Evolutionary conservation across 2,329 filamentous ascomycete species (phyloP), one percentile per base, ranked within the genome.

Genomic region (Aphanoascus verrucosus): DNA sequence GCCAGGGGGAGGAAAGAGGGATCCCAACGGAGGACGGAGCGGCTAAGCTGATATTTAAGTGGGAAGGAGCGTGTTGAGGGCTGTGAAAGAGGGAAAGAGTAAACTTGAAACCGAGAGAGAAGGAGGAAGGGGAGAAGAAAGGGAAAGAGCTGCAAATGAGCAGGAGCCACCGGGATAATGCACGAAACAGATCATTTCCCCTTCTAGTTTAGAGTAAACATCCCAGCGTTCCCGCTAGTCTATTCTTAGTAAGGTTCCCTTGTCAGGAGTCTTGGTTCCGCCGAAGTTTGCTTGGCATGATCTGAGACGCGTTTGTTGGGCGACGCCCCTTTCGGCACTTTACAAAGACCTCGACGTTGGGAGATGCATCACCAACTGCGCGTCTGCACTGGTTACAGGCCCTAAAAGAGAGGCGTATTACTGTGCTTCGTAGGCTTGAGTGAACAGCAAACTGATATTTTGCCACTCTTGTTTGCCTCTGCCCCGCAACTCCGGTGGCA

Each of bases 1-100:
- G 31, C 55, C 46, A 20, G 50, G 47, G 52, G 55, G 52, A 49
- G 23, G 15, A 38, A 28, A 31, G 19, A 49, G 28, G 37, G n/a
- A n/a, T 5, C 31, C 31, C 31, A 49, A 14, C 44, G 11, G 42
- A 54, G 46, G 41, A 55, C 34, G n/a, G 52, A 40, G 6, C 14
- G 45, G 23, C 35, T 49, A 9, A 11, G 46, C 8, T 50, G 40
- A 31, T 42, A 20, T 41, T n/a, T 49, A 41, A 42, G 9, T 23
- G 15, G 19, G 15, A 44, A 44, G 19, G 41, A 44, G 23, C 17
- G 41, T 40, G n/a, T 17, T 23, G n/a, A 54, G 23, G 15, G 7
- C 44, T 15, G 43, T 3, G 45, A 23, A 34, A 8, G n/a, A 42
- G 40, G 11, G 53, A 32, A 45, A 49, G 42, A 35, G 28, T 31